These are phyloP conservation scores for Starmerella sirachaensis DNA, from an alignment of 805 yeast species.

Conservation along the genomic window DNA sequence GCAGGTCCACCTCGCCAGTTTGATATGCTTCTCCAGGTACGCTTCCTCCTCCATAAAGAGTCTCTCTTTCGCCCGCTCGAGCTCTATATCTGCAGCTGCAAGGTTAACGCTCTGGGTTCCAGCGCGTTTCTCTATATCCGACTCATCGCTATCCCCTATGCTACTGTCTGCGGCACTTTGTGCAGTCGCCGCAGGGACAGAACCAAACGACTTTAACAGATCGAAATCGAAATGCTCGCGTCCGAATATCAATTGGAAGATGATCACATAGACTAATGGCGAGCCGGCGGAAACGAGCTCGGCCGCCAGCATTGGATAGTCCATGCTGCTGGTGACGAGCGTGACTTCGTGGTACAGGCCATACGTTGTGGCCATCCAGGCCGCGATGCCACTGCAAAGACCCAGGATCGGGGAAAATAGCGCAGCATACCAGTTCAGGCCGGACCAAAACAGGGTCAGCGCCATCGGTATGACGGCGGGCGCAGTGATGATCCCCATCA, in stretches of 20 bases:
- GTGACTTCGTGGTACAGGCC: constrained; percentile 31
- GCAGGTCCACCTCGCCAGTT: constrained; percentile 49
- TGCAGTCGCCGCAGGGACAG: no score
- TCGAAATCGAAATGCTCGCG: no score
- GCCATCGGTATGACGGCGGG: constrained; percentile 33
- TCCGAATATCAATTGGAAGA: no score
- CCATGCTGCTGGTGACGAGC: constrained; percentile 48
- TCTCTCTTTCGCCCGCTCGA: constrained; percentile 50
- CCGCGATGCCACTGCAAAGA: constrained; percentile 7
- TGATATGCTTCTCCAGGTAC: constrained; percentile 44
- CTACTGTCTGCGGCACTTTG: no score
- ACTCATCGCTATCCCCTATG: no score
- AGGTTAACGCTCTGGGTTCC: constrained; percentile 39
- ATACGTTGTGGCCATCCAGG: constrained; percentile 23
- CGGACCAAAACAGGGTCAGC: constrained; percentile 46
- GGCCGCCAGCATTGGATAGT: constrained; percentile 77
- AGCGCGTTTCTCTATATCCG: no score
- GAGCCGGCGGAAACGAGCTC: constrained; percentile 68
- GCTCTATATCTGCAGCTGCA: constrained; percentile 49
- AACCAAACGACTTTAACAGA: no score
- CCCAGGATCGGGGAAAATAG: constrained; percentile 12
- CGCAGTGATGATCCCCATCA: constrained; percentile 66
- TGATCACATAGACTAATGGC: no score
- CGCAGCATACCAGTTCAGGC: constrained; percentile 7
- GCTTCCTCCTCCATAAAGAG: constrained; percentile 39